phyloP scores from a whole-genome alignment of 2,329 filamentous ascomycete genomes.

The Chrysoporthe austroafricana region DNA sequence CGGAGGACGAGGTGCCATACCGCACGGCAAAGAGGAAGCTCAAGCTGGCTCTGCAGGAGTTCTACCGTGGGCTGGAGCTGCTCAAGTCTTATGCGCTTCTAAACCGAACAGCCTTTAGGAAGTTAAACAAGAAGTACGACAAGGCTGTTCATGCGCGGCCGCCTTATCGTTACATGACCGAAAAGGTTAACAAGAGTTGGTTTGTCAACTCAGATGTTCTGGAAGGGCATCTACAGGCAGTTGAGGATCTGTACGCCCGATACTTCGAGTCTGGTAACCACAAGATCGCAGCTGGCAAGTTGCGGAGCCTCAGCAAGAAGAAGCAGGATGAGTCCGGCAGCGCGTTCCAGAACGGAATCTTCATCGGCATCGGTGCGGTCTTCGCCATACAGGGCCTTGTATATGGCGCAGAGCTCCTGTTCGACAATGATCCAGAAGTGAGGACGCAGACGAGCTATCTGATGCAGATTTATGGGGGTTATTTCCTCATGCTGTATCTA shows the following conservation, averaged over 20 bases:
- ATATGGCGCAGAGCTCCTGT: conserved; percentile 59
- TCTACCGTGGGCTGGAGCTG: conserved; percentile 87
- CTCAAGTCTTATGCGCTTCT: conserved; percentile 89
- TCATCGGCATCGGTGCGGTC: conserved; percentile 70
- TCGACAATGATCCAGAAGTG: conserved; percentile 52
- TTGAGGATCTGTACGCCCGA: conserved; percentile 89
- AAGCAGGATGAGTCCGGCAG: conserved; percentile 59
- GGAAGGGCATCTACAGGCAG: conserved; percentile 76
- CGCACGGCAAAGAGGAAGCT: conserved; percentile 87
- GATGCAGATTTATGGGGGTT: conserved; percentile 89
- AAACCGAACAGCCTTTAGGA: conserved; percentile 91
- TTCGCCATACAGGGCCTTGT: conserved; percentile 69
- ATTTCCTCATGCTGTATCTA: conserved; percentile 81
- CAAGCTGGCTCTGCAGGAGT: conserved; percentile 89
- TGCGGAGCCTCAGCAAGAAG: conserved; percentile 71
- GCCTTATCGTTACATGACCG: conserved; percentile 80
- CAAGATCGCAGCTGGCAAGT: conserved; percentile 86
- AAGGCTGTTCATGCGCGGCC: conserved; percentile 83
- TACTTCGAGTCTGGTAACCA: conserved; percentile 95
- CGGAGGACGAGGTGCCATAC: conserved; percentile 73
- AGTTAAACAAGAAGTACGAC: conserved; percentile 99
- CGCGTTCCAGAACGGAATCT: conserved; percentile 65
- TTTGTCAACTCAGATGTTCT: conserved; percentile 89
- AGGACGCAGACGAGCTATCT: conserved; percentile 66
- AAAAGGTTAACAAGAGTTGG: conserved; percentile 87